These are phyloP conservation scores for Parathielavia hyrcaniae DNA, from an alignment of 495 filamentous ascomycete species.

Conservation along the genomic window DNA sequence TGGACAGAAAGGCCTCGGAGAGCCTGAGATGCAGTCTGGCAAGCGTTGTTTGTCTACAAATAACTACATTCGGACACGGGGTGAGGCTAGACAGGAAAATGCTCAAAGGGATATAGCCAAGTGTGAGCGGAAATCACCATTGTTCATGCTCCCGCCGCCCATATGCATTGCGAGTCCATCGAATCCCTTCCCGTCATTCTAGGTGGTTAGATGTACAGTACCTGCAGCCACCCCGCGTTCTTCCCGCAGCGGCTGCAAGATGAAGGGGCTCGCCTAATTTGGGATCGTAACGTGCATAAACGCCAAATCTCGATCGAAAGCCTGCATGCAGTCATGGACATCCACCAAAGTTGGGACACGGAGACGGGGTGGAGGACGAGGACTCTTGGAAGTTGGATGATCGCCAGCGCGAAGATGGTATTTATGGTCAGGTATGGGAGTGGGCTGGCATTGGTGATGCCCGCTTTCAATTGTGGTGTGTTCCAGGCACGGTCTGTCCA, in stretches of 20 bases:
- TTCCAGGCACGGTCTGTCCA: too few species aligned
- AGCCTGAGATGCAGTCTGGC: too few species aligned
- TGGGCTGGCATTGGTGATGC: too few species aligned
- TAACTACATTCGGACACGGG: not conserved
- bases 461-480: too few species aligned
- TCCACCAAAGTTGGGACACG: not conserved
- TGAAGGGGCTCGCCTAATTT: conserved; percentile 1
- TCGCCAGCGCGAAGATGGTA: too few species aligned
- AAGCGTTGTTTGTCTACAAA: not conserved
- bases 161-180: not conserved
- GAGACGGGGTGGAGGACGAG: not conserved
- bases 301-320: too few species aligned
- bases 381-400: too few species aligned
- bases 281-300: not conserved
- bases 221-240: too few species aligned
- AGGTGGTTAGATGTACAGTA: not conserved
- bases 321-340: not conserved
- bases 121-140: not conserved
- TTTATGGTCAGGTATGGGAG: too few species aligned
- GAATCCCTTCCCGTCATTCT: not conserved
- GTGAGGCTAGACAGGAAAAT: not conserved
- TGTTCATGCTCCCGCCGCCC: not conserved
- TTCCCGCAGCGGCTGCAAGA: not conserved
- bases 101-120: not conserved
- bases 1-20: too few species aligned